A percentile compares a stretch with the other conserved stretches of the same genome.
These are phyloP conservation scores for Septoria linicola DNA, from an alignment of 2,329 filamentous ascomycete genomes.

Conservation along the genomic window DNA sequence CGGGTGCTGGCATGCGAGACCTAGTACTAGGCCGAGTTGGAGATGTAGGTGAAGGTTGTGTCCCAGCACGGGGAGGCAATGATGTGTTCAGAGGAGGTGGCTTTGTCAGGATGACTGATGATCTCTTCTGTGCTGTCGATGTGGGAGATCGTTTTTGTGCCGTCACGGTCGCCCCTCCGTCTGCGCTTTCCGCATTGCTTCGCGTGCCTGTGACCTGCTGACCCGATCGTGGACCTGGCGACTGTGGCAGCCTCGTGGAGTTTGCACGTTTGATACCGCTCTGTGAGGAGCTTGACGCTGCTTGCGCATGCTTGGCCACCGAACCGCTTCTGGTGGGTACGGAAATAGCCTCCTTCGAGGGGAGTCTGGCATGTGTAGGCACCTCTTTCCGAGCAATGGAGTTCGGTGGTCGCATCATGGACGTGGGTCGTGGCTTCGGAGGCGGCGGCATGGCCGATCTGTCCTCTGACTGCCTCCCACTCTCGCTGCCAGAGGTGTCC, in stretches of 20 bases:
- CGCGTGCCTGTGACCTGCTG: conserved; percentile 15
- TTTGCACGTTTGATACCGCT: conserved; percentile 24
- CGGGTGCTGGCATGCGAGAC: conserved; percentile 35
- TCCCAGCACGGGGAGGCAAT: conserved; percentile 12
- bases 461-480: conserved; percentile 19
- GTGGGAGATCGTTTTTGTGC: conserved; percentile 12
- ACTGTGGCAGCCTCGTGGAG: conserved; percentile 31
- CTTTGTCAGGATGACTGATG: conserved; percentile 23
- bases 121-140: conserved; percentile 27
- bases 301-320: conserved; percentile 10
- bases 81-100: conserved; percentile 23
- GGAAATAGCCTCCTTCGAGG: conserved; percentile 21
- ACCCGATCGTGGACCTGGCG: conserved; percentile 19
- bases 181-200: conserved; percentile 17
- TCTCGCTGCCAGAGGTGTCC: conserved; percentile 25
- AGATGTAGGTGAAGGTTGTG: conserved; percentile 22
- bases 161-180: conserved; percentile 9
- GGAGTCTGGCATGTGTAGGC: conserved; percentile 19
- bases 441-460: conserved; percentile 34
- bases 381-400: conserved; percentile 20
- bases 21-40: conserved; percentile 28
- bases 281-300: conserved; percentile 1
- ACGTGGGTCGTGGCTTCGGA: conserved; percentile 25
- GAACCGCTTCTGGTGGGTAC: conserved; percentile 12
- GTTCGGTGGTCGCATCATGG: conserved; percentile 24